A percentile compares a stretch with the other conserved stretches of the same genome.
phyloP scores from a whole-genome alignment of 148 eudicot genomes.

The Rheum nobile region DNA sequence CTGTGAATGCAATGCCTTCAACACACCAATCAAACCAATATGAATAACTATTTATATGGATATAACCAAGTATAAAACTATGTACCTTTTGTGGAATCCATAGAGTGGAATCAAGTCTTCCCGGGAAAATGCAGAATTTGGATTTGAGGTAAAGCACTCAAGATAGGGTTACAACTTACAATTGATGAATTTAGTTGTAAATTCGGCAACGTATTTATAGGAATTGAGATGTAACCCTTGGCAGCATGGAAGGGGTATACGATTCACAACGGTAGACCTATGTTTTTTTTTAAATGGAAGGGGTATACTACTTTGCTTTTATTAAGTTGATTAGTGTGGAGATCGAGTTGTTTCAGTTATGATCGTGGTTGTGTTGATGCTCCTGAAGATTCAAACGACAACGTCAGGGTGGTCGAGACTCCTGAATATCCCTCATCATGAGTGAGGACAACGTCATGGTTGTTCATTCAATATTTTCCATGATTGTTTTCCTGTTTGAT shows the following conservation, averaged over 20 bases:
- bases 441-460: too few species aligned
- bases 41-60: too few species aligned
- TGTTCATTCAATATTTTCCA: too few species aligned
- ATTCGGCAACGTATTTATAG: not conserved
- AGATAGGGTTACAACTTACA: not conserved
- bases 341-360: too few species aligned
- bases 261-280: not conserved
- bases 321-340: too few species aligned
- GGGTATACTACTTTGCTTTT: too few species aligned
- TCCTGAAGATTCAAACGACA: too few species aligned
- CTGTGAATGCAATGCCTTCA: constrained; percentile 25
- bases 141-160: not conserved
- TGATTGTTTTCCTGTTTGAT: too few species aligned
- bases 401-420: too few species aligned
- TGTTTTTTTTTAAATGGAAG: too few species aligned
- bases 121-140: not conserved
- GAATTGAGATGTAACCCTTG: not conserved
- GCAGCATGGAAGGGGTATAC: not conserved
- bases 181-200: not conserved
- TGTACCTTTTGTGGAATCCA: not conserved
- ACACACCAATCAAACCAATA: not conserved
- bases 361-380: too few species aligned
- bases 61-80: not conserved
- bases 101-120: not conserved
- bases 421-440: too few species aligned